Base-by-base conservation (phyloP, 345 rosid species). In the Barbarea vulgaris region DNA sequence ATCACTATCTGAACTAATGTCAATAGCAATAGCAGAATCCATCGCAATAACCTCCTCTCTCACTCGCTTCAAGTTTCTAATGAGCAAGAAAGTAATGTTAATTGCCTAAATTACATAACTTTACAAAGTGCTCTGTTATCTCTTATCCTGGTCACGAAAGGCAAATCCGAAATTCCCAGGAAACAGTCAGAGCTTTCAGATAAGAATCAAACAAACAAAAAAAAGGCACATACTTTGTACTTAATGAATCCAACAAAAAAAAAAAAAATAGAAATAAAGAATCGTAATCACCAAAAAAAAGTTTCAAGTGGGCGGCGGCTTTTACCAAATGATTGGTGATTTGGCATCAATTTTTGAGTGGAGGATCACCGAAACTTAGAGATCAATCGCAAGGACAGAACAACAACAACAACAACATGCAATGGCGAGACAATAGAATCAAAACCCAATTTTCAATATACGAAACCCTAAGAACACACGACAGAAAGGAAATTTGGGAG, bases 1-100 rank as follows among this genome's bases (percentile, higher is more conserved):
- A 6, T 91, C 97, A 75, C 94, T 89, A 69, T 93, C 97, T 18
- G 97, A 93, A 81, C 96, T 91, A 39, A 91, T 89, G 52, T 88
- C 88, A 80, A 93, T 93, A 61, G 87, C 81, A 8, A 93, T 91
- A 61, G 86, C 80, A 8, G 78, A 75, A 61, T 82, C 85, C 82
- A 83, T 78, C 14, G 6, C n/a, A 50, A 19, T 19, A 46, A 27
- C 30, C 30, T 14, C 64, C 70, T 37, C 31, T 48, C 34, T 12
- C 6, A 19, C 42, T 30, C 55, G 63, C 67, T 61, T 42, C 56
- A 22, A 41, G 77, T 27, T 60, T 67, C 77, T 75, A 64, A 70
- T 63, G 34, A 75, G 56, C 58, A 70, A 59, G 57, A 30, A 10
- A 46, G 33, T 24, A 44, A 44, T 31, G 66, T 46, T 30, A 52